A percentile compares a stretch with the other conserved stretches of the same genome.
phyloP scores from a whole-genome alignment of 192 early-diverging fungal species.

The Phycomyces blakesleeanus region DNA sequence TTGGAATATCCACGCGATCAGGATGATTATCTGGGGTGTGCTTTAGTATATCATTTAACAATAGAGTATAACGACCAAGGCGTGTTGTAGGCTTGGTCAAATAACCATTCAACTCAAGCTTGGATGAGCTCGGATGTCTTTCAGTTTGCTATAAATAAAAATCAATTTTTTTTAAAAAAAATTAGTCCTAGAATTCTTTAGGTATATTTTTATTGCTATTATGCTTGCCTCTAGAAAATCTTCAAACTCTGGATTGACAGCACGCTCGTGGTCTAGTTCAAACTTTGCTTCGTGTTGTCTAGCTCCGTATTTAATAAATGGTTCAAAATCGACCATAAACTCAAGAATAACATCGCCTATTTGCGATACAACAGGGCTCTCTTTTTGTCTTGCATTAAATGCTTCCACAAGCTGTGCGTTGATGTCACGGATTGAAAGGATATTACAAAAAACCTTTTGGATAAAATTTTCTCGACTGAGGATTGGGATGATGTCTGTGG shows the following conservation, averaged over 20 bases:
- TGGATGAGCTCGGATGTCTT: conserved; percentile 69
- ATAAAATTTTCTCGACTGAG: conserved; percentile 71
- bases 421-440: conserved; percentile 56
- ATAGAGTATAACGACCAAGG: conserved; percentile 78
- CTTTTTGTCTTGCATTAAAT: conserved; percentile 52
- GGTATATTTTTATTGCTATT: conserved; percentile 27
- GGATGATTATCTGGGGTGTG: conserved; percentile 74
- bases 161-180: conserved; percentile 48
- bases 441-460: conserved; percentile 72
- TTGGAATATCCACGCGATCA: conserved; percentile 67
- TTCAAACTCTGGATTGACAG: conserved; percentile 58
- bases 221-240: conserved; percentile 68
- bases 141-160: conserved; percentile 60
- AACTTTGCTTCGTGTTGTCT: conserved; percentile 81
- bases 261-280: conserved; percentile 76
- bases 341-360: conserved; percentile 71
- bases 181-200: conserved; percentile 9
- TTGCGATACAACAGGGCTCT: conserved; percentile 57
- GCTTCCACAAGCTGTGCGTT: conserved; percentile 52
- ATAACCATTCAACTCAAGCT: conserved; percentile 83
- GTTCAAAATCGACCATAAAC: conserved; percentile 58
- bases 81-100: conserved; percentile 85
- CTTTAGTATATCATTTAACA: conserved; percentile 80
- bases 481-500: conserved; percentile 60
- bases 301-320: conserved; percentile 83